These are phyloP conservation scores for Poronia punctata DNA, from an alignment of 495 filamentous ascomycete genomes.

Conservation along the genomic window DNA sequence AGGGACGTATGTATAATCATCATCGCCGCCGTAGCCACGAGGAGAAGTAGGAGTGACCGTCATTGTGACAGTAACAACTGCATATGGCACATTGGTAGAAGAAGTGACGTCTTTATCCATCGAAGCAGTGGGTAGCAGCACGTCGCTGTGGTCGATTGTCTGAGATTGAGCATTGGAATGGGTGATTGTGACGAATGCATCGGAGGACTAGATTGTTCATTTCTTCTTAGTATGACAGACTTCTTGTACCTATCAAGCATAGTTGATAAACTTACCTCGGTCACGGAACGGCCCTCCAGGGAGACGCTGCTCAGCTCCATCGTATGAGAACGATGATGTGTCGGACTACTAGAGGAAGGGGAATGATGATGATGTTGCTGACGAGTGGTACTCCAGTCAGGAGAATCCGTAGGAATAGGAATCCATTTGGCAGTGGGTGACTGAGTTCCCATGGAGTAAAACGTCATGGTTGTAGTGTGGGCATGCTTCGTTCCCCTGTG, in stretches of 20 bases:
- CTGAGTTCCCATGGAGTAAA: conserved; percentile 3
- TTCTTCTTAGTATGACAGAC: background rate
- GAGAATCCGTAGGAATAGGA: background rate
- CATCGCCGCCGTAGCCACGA: background rate
- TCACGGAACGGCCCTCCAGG: too few relatives aligned
- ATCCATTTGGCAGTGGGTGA: too few relatives aligned
- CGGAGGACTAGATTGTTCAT: background rate
- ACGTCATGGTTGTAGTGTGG: conserved; percentile 1
- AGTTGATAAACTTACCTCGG: background rate
- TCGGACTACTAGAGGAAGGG: too few relatives aligned
- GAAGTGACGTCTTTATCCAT: background rate
- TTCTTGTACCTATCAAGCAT: background rate
- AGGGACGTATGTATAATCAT: too few relatives aligned
- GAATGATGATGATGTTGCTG: too few relatives aligned
- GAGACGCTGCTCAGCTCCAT: too few relatives aligned
- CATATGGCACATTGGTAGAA: too few relatives aligned
- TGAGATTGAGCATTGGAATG: background rate
- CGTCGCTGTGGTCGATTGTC: conserved; percentile 1
- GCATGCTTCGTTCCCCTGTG: conserved; percentile 3
- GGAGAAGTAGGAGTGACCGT: too few relatives aligned
- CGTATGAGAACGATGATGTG: too few relatives aligned
- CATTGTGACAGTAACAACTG: too few relatives aligned
- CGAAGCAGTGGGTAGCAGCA: background rate
- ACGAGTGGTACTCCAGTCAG: background rate
- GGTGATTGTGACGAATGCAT: background rate